Base-by-base conservation (phyloP, 371 early-diverging fungal genomes). In the Basidiobolus meristosporus region DNA sequence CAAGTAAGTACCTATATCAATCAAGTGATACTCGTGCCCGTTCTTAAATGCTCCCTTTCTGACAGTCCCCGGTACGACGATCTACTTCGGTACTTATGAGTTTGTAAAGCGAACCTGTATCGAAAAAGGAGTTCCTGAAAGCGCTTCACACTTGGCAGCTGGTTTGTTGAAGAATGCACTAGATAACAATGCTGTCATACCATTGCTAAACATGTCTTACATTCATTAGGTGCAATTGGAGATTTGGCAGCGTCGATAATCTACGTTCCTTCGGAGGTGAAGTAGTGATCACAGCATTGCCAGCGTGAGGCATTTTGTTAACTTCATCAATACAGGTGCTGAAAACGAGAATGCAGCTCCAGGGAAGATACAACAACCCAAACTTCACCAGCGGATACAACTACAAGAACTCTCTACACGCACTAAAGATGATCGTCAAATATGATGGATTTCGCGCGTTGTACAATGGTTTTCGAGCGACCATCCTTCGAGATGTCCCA, bases 41-140 rank as follows among this genome's bases (percentile, higher is more conserved):
- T n/a, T n/a, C n/a, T n/a, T n/a, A n/a, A n/a, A n/a, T n/a, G n/a
- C n/a, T n/a, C n/a, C n/a, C n/a, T n/a, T n/a, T n/a, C n/a, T n/a
- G n/a, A 16, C 43, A 73, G 73, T 80, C 7, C 65, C 69, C 6
- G 70, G 73, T 12, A 75, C 78, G 0, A 59, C 70, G 0, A 53
- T 77, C 4, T 84, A 84, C 57, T 84, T 84, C 60, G 73, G 68
- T 31, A 59, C 69, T 26, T 84, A 84, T 50, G 85, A 84, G 45
- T 54, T 61, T 21, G 60, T 72, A 20, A 84, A 84, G 48, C 63
- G 77, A 19, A 63, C 55, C 17, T 46, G 77, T 30, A 72, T 66
- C 3, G 60, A 64, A 30, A 44, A 57, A 16, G 59, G 59, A 36
- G 51, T 69, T 20, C 77, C 74, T 10, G 73, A 71, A 21, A 66